These are phyloP conservation scores for Bruguiera gymnorhiza DNA, from an alignment of 345 rosid species.

Conservation along the genomic window DNA sequence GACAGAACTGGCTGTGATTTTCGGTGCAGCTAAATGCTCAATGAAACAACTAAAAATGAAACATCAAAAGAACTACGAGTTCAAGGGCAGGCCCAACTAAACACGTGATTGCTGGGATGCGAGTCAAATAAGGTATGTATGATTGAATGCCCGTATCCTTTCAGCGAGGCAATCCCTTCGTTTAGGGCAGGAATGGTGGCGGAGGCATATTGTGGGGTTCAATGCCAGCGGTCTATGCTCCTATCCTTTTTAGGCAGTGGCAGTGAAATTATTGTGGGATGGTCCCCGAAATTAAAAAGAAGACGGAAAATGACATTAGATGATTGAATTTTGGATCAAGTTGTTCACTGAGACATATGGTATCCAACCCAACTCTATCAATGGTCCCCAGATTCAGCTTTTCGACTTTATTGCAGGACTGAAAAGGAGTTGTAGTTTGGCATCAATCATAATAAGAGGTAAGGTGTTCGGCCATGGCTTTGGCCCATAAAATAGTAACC, in stretches of 20 bases:
- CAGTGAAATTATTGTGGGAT: constrained; percentile 18
- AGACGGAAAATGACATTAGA: constrained; percentile 23
- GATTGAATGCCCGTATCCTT: too few relatives aligned
- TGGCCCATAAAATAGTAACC: too few relatives aligned
- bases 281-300: constrained; percentile 40
- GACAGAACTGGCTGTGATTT: too few relatives aligned
- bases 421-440: background rate
- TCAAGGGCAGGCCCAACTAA: background rate
- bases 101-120: background rate
- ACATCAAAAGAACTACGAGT: too few relatives aligned
- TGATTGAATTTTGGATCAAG: constrained; percentile 22
- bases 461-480: too few relatives aligned
- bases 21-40: too few relatives aligned
- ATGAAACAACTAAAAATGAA: too few relatives aligned
- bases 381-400: constrained; percentile 31
- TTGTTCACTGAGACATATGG: constrained; percentile 22
- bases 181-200: constrained; percentile 5
- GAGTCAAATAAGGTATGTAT: background rate
- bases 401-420: background rate
- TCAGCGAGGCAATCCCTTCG: background rate
- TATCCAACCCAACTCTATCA: constrained; percentile 23
- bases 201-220: constrained; percentile 14
- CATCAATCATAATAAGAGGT: too few relatives aligned
- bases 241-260: constrained; percentile 26
- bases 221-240: constrained; percentile 21